Evolutionary conservation across 2,329 filamentous ascomycete genomes (phyloP).

Genomic region (Sarocladium kiliense): DNA sequence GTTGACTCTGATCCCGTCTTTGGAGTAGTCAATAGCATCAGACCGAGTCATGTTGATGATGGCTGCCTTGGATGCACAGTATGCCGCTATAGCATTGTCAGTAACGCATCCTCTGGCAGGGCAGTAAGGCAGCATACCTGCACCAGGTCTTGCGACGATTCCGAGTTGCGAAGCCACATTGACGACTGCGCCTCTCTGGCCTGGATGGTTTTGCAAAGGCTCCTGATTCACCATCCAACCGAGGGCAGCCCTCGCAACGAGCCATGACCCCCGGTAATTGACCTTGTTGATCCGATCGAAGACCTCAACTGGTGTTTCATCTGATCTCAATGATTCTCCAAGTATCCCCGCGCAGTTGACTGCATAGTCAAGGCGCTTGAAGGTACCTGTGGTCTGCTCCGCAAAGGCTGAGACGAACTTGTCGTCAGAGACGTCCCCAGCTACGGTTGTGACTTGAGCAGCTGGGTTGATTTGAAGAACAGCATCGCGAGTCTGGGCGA

Average conservation of each 20-base stretch:
- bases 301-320: slow-evolving; percentile 38
- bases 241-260: slow-evolving; percentile 38
- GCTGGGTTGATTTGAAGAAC: slow-evolving; percentile 27
- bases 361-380: slow-evolving; percentile 48
- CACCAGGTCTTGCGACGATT: slow-evolving; percentile 39
- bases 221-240: slow-evolving; percentile 40
- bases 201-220: slow-evolving; percentile 31
- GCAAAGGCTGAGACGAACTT: slow-evolving; percentile 34
- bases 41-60: slow-evolving; percentile 52
- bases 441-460: slow-evolving; percentile 23
- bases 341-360: slow-evolving; percentile 52
- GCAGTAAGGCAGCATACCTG: slow-evolving; percentile 18
- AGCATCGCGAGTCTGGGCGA: slow-evolving; percentile 29
- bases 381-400: slow-evolving; percentile 24
- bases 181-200: slow-evolving; percentile 42
- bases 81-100: slow-evolving; percentile 35
- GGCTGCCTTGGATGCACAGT: slow-evolving; percentile 53
- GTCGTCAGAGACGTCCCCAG: slow-evolving; percentile 45
- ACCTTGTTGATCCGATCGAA: slow-evolving; percentile 50
- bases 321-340: slow-evolving; percentile 33
- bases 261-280: slow-evolving; percentile 49
- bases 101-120: too few relatives aligned
- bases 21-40: slow-evolving; percentile 52
- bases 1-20: slow-evolving; percentile 31
- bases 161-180: slow-evolving; percentile 50